Conservation (phyloP, 2,329 filamentous ascomycete species). For the Fusarium citri region DNA sequence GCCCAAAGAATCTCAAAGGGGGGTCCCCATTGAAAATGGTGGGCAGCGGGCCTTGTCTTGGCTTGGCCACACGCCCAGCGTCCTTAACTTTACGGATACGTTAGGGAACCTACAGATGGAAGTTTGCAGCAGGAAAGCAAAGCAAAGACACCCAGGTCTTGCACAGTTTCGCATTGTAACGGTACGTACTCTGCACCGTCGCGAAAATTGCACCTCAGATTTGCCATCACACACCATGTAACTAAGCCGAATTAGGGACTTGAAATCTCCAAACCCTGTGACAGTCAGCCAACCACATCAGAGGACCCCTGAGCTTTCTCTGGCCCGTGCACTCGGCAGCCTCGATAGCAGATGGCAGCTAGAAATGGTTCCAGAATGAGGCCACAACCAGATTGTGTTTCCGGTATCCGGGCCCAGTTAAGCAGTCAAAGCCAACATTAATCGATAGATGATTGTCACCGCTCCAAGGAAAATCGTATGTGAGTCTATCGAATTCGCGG, state of each 20-base stretch:
- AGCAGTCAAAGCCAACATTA: constrained; percentile 31
- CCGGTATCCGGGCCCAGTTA: constrained; percentile 49
- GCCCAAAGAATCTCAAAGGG: constrained; percentile 35
- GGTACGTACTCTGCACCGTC: constrained; percentile 22
- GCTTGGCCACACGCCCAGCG: constrained; percentile 14
- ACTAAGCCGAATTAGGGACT: constrained; percentile 9
- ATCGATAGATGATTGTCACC: constrained; percentile 30
- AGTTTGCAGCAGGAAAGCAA: neutral
- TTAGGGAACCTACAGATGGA: constrained; percentile 5
- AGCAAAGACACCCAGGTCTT: constrained; percentile 20
- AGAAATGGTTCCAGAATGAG: constrained; percentile 52
- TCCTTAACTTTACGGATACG: constrained; percentile 19
- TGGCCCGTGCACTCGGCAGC: constrained; percentile 33
- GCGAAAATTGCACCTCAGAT: constrained; percentile 19
- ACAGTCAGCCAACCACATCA: constrained; percentile 22
- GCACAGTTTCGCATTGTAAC: constrained; percentile 2
- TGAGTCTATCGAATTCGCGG: constrained; percentile 26
- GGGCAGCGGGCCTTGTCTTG: constrained; percentile 28
- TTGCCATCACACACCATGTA: constrained; percentile 20
- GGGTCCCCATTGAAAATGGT: constrained; percentile 34
- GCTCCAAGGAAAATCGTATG: constrained; percentile 32
- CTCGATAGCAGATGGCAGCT: constrained; percentile 34
- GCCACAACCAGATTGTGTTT: constrained; percentile 48
- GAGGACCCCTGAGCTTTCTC: constrained; percentile 34
- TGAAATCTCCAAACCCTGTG: constrained; percentile 41